These are phyloP conservation scores for Fusarium tricinctum DNA, from an alignment of 2,329 filamentous ascomycete genomes.

Conservation along the genomic window DNA sequence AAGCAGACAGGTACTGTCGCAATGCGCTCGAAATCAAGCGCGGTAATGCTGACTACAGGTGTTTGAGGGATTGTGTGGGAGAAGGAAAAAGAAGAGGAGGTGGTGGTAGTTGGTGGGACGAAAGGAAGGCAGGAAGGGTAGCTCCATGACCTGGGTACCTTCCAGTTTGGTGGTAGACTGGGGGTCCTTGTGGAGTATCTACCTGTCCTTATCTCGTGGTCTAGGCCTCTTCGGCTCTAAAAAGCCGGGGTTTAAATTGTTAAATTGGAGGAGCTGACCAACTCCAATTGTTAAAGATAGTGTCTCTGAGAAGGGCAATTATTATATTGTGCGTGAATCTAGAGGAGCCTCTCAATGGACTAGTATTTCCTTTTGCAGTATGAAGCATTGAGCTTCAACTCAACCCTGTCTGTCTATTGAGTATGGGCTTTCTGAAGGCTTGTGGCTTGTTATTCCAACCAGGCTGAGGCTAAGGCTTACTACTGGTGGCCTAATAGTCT, in stretches of 20 bases:
- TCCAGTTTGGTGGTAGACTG: constrained; percentile 47
- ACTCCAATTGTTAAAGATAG: constrained; percentile 4
- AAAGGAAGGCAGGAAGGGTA: constrained; percentile 33
- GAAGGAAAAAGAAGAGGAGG: constrained; percentile 22
- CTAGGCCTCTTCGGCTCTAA: constrained; percentile 25
- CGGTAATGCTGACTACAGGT: constrained; percentile 13
- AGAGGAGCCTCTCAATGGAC: too few relatives aligned
- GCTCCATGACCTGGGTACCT: constrained; percentile 38
- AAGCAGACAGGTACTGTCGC: constrained; percentile 16
- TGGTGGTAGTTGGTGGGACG: constrained; percentile 26
- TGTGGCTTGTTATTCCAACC: background rate
- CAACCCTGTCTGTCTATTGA: background rate
- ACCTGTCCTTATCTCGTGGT: constrained; percentile 30
- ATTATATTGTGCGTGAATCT: too few relatives aligned
- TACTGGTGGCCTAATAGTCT: background rate
- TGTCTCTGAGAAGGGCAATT: background rate
- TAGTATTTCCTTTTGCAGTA: background rate
- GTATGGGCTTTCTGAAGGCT: background rate
- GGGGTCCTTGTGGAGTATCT: constrained; percentile 27
- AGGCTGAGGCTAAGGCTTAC: background rate
- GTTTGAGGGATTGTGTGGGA: constrained; percentile 25
- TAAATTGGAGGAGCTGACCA: constrained; percentile 31
- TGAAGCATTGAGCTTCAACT: background rate
- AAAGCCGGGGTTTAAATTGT: constrained; percentile 27
- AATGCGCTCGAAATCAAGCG: constrained; percentile 20